Conservation (phyloP, 352 stramenopile species). For the Phytophthora pinifolia region DNA sequence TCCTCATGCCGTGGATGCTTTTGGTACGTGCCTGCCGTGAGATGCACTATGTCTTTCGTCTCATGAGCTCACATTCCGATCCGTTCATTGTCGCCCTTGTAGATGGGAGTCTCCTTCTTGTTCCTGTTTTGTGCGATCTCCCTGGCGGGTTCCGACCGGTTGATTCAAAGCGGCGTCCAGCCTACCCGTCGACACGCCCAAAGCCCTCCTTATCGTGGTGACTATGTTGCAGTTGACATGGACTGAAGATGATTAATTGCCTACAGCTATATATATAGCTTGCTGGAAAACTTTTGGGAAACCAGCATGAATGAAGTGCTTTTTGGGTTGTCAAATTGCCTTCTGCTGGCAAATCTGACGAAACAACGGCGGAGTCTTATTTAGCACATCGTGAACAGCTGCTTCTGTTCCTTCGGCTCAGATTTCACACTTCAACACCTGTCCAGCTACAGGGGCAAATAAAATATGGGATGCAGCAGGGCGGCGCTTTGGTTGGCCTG, state of each 20-base stretch:
- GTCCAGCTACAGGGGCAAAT: slow-evolving; percentile 41
- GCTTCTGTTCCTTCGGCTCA: slow-evolving; percentile 6
- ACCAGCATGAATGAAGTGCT: background rate
- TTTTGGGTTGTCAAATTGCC: too few relatives aligned
- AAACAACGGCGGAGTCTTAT: slow-evolving; percentile 8
- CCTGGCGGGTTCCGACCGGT: slow-evolving; percentile 41
- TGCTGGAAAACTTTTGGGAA: background rate
- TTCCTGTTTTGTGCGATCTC: slow-evolving; percentile 73
- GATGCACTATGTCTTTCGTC: too few relatives aligned
- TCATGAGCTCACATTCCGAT: slow-evolving; percentile 10
- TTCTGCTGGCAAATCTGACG: too few relatives aligned
- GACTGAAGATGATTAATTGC: slow-evolving; percentile 17
- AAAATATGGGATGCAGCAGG: slow-evolving; percentile 52
- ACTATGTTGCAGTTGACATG: slow-evolving; percentile 61
- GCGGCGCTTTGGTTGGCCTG: slow-evolving; percentile 27
- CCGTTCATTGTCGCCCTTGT: slow-evolving; percentile 5
- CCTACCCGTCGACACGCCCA: slow-evolving; percentile 26
- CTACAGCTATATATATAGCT: background rate
- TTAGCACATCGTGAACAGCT: slow-evolving; percentile 12
- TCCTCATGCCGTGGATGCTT: slow-evolving; percentile 76
- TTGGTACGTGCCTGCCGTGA: too few relatives aligned
- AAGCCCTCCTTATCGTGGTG: slow-evolving; percentile 40
- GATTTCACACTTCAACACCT: slow-evolving; percentile 14
- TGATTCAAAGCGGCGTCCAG: slow-evolving; percentile 38
- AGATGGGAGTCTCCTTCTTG: slow-evolving; percentile 61